Evolutionary conservation across 352 stramenopile species (phyloP), one percentile per base, ranked within the genome.

Genomic region (Globisporangium alternatum): DNA sequence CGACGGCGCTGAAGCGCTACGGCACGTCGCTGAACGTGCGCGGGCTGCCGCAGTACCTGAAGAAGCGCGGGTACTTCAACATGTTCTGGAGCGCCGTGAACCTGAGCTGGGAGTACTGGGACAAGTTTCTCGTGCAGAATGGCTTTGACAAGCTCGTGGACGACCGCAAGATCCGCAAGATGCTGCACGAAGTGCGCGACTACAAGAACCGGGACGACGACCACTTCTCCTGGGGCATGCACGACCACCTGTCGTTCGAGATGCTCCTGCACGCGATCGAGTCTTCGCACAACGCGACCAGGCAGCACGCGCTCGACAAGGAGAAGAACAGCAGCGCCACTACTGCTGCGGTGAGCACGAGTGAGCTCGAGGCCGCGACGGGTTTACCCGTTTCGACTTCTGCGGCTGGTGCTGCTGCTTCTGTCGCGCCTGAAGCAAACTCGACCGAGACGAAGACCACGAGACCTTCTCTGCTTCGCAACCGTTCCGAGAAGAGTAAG

Each of bases 81-180:
- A 67, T 90, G 56, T 90, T 90, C 64, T 91, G 78, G 78, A 83
- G 77, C 57, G 83, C 80, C 1, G 79, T 86, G 28, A 75, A 89
- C 37, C 60, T 88, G 21, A 76, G 73, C 33, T 88, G 78, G 75
- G 83, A 90, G 56, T 81, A 88, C 60, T 88, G 81, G 80, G 76
- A 90, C 56, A 80, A 84, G 53, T 90, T 91, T 17, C 54, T 90
- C 25, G 49, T 74, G 10, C 71, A 71, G 6, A 88, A 91, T 61
- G 78, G 77, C 21, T 91, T 91, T 44, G 80, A 91, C 57, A 86
- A 86, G 66, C 70, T 89, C 33, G 77, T 90, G 10, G 80, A 88
- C 39, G 78, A 88, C 63, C 77, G 72, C 30, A 86, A 88, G 61
- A 67, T 91, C 22, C 78, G 78, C 39, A 78, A 81, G 57, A 83